These are phyloP conservation scores for Angomonas ambiguus DNA, from an alignment of 208 protist genomes.

Conservation along the genomic window DNA sequence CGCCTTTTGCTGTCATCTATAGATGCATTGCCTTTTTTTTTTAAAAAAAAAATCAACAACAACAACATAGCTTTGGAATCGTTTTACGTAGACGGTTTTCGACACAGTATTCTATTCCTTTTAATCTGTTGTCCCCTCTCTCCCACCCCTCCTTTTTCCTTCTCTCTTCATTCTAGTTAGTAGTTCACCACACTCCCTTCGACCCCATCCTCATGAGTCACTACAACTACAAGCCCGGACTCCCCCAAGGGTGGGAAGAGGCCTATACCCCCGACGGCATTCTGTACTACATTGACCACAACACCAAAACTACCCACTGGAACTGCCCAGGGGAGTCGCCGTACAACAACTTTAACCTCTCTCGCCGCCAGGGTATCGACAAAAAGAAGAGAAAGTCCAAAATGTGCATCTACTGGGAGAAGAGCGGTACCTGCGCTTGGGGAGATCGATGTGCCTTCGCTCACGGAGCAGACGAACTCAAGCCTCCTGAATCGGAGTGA, in stretches of 20 bases:
- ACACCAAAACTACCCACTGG: constrained; percentile 85
- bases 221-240: constrained; percentile 11
- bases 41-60: too few species aligned
- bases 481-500: constrained; percentile 12
- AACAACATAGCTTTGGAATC: too few species aligned
- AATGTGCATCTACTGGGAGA: constrained; percentile 86
- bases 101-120: not conserved
- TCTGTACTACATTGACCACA: constrained; percentile 84
- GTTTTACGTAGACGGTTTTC: too few species aligned
- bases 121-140: not conserved
- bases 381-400: constrained; percentile 77
- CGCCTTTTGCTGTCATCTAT: too few species aligned
- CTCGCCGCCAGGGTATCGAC: constrained; percentile 63
- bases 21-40: too few species aligned
- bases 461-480: constrained; percentile 65
- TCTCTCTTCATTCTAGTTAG: constrained; percentile 9
- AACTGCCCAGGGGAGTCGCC: constrained; percentile 35
- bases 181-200: too few species aligned
- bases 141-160: constrained; percentile 15
- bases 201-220: too few species aligned
- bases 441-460: constrained; percentile 83
- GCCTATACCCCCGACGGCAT: constrained; percentile 65
- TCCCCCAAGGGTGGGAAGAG: constrained; percentile 77
- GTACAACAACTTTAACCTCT: constrained; percentile 25
- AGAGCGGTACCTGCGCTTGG: constrained; percentile 76